Conservation (phyloP, 2,329 filamentous ascomycete species). For the Basipetospora sp. region DNA sequence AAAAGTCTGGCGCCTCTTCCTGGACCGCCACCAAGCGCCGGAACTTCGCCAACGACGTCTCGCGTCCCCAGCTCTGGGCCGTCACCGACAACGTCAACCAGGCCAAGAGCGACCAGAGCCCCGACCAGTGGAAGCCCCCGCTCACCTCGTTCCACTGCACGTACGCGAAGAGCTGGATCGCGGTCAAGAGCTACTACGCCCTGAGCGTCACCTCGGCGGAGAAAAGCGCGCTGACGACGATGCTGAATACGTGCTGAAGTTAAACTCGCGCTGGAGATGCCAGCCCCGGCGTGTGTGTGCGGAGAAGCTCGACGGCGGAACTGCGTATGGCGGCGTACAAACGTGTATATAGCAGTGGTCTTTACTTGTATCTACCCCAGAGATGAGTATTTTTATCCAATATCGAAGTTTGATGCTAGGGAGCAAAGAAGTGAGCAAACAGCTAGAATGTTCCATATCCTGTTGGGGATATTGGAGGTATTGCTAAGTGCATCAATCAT, state of each 20-base stretch:
- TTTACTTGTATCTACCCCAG: no score
- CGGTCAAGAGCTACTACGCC: slow-evolving; percentile 59
- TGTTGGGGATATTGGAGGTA: no score
- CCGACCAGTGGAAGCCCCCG: slow-evolving; percentile 64
- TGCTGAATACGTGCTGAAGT: slow-evolving; percentile 48
- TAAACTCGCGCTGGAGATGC: no score
- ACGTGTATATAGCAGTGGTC: no score
- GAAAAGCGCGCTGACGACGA: slow-evolving; percentile 50
- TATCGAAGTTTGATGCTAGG: no score
- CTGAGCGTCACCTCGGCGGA: slow-evolving; percentile 58
- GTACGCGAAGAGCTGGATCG: slow-evolving; percentile 63
- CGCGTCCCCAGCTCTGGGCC: slow-evolving; percentile 60
- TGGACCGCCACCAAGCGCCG: slow-evolving; percentile 58
- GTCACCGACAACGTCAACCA: slow-evolving; percentile 67
- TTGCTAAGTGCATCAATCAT: no score
- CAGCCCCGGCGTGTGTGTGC: no score
- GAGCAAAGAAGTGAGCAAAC: no score
- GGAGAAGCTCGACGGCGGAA: no score
- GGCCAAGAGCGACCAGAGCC: slow-evolving; percentile 56
- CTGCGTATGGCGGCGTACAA: no score
- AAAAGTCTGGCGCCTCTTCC: slow-evolving; percentile 50
- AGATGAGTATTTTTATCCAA: no score
- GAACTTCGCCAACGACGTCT: slow-evolving; percentile 63
- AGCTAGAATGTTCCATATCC: no score
- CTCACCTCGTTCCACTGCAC: slow-evolving; percentile 58